Evolutionary conservation across 1,284 basidiomycete genomes (phyloP), one percentile per base, ranked within the genome.

Genomic region (Coniferiporia sulphurascens): DNA sequence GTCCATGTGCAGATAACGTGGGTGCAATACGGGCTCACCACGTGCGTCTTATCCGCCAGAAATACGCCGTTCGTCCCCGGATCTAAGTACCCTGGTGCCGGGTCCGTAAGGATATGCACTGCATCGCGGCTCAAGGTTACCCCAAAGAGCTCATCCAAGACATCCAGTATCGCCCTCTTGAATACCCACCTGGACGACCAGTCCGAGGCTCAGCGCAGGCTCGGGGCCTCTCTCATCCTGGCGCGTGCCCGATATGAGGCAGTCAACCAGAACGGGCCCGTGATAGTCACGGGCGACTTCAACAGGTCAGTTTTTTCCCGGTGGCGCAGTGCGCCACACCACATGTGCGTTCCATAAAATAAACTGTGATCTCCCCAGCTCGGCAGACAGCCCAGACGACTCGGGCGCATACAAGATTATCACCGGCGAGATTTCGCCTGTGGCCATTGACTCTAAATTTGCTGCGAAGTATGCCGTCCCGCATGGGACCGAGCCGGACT

Each of bases 101-200:
- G 82, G 7, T 81, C 75, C 1, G 66, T 73, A 59, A 75, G 82
- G 17, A 74, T 84, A 55, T 82, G 80, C 64, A 83, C 81, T 2
- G 75, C 72, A 0, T 73, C 76, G 0, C 75, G 70, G 44, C 76
- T 84, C 62, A 70, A 68, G 8, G 59, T 68, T 17, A 66, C 19
- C 63, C 19, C 58, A 65, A 32, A 62, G 58, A 35, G 62, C 32
- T 19, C 62, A 7, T 63, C 68, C 43, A 43, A 65, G 36, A 63
- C 66, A 15, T 17, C 19, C 19, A 10, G 52, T 8, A 74, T 83
- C 62, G 74, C 75, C 1, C 63, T 78, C 32, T 68, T 84, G 44
- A 82, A 82, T 67, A 79, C 80, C 0, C 82, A 84, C 65, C 69
- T 83, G 45, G 82, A 84, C 67, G 74, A 84, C 60, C 75, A 74